Evolutionary conservation across 2,329 filamentous ascomycete species (phyloP).

Genomic region (Mycosphaerella arachidis): DNA sequence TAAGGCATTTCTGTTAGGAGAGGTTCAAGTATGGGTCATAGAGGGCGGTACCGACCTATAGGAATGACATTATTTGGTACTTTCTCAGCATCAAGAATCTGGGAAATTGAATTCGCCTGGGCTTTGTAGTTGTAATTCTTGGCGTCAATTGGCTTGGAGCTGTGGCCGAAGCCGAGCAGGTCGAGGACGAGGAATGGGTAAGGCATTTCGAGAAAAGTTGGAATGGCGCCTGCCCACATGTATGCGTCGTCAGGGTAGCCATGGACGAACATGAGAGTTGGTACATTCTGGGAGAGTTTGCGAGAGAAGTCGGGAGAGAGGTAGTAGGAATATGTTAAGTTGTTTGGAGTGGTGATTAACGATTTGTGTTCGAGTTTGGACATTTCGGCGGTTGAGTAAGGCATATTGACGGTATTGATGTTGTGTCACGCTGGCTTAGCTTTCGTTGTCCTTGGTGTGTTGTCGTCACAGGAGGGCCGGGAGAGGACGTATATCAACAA

Average conservation of each 20-base stretch:
- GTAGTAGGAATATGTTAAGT: conserved; percentile 30
- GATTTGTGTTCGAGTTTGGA: conserved; percentile 24
- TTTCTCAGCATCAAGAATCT: conserved; percentile 41
- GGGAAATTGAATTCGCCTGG: conserved; percentile 36
- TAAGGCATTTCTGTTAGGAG: not conserved
- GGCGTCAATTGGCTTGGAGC: conserved; percentile 39
- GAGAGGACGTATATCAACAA: too few relatives aligned
- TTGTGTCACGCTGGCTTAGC: not conserved
- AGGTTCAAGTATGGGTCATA: conserved; percentile 4
- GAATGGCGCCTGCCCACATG: conserved; percentile 41
- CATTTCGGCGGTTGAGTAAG: conserved; percentile 16
- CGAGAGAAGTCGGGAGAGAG: conserved; percentile 27
- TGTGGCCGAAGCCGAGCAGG: conserved; percentile 39
- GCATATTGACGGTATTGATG: not conserved
- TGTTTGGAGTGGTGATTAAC: conserved; percentile 24
- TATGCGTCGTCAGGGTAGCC: conserved; percentile 49
- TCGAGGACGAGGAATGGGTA: conserved; percentile 37
- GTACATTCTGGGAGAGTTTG: conserved; percentile 17
- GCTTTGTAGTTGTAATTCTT: conserved; percentile 35
- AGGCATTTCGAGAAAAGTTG: conserved; percentile 22
- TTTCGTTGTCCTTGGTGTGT: not conserved
- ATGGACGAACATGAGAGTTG: conserved; percentile 43
- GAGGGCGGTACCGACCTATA: conserved; percentile 10
- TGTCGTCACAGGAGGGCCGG: too few relatives aligned
- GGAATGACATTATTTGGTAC: conserved; percentile 16